Evolutionary conservation across 352 stramenopile species (phyloP).

Genomic region (Phytophthora melonis): DNA sequence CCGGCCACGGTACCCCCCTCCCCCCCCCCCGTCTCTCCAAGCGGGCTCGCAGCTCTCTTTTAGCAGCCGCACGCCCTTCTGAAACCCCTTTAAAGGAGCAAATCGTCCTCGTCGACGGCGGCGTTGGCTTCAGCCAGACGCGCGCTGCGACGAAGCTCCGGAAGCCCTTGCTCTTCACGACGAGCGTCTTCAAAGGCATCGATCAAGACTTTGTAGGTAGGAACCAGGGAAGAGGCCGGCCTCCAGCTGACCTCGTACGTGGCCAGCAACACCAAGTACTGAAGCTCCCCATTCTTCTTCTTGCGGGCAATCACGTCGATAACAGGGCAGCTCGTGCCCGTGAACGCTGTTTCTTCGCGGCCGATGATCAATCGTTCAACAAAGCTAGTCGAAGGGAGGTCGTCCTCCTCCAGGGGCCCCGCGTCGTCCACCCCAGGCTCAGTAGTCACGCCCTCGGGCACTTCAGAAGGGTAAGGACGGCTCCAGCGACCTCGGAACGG

Average conservation of each 20-base stretch:
- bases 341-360: no score
- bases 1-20: not conserved
- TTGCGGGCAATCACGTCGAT: not conserved
- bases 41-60: not conserved
- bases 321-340: no score
- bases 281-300: not conserved
- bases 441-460: no score
- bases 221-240: not conserved
- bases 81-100: not conserved
- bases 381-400: no score
- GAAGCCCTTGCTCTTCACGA: not conserved
- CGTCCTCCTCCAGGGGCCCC: no score
- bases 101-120: not conserved
- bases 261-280: not conserved
- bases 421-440: no score
- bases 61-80: not conserved
- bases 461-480: no score
- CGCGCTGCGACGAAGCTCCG: no score
- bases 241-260: constrained; percentile 8
- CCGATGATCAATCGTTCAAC: no score
- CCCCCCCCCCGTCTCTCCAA: not conserved
- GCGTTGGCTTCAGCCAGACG: constrained; percentile 6
- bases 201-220: not conserved
- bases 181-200: not conserved
- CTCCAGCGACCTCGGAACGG: no score